A percentile compares a stretch with the other conserved stretches of the same genome.
These are phyloP conservation scores for Ganoderma leucocontextum DNA, from an alignment of 1,284 basidiomycete species.

Conservation along the genomic window DNA sequence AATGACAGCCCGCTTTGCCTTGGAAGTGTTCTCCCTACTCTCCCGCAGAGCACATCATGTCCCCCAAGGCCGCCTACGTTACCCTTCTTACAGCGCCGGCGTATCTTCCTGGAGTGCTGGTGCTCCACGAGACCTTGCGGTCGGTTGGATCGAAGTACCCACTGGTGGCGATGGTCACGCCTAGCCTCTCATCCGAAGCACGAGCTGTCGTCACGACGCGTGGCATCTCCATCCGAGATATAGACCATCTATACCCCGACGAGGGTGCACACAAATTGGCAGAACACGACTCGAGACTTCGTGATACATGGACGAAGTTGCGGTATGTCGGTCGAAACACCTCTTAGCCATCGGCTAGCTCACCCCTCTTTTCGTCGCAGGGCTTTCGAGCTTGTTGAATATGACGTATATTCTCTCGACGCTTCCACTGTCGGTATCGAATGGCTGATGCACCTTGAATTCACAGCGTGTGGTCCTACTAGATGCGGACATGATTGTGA, in stretches of 20 bases:
- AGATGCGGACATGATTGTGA: constrained; percentile 92
- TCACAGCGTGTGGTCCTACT: constrained; percentile 81
- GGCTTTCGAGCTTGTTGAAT: constrained; percentile 80
- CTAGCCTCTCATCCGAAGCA: constrained; percentile 62
- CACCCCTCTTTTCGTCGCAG: constrained; percentile 44
- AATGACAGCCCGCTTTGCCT: not conserved
- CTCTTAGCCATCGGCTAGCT: constrained; percentile 13
- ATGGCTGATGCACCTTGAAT: constrained; percentile 3
- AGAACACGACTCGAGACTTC: constrained; percentile 71
- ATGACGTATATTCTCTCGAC: constrained; percentile 62
- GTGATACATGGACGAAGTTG: constrained; percentile 92
- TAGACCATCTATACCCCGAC: constrained; percentile 68
- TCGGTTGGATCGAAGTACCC: constrained; percentile 77
- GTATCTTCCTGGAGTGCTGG: constrained; percentile 82
- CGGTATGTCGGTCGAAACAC: constrained; percentile 55
- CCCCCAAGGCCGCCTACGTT: constrained; percentile 53
- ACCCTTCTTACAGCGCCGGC: constrained; percentile 70
- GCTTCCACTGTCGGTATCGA: not conserved
- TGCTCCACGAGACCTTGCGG: constrained; percentile 74
- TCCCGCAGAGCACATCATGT: not conserved
- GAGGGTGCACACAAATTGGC: constrained; percentile 58
- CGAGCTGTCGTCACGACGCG: constrained; percentile 61
- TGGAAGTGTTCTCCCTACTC: not conserved
- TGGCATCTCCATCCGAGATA: constrained; percentile 64
- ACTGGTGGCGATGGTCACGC: constrained; percentile 84